A percentile compares a stretch with the other conserved stretches of the same genome.
Conservation (phyloP, 352 stramenopile genomes). For the Phytophthora meadii region DNA sequence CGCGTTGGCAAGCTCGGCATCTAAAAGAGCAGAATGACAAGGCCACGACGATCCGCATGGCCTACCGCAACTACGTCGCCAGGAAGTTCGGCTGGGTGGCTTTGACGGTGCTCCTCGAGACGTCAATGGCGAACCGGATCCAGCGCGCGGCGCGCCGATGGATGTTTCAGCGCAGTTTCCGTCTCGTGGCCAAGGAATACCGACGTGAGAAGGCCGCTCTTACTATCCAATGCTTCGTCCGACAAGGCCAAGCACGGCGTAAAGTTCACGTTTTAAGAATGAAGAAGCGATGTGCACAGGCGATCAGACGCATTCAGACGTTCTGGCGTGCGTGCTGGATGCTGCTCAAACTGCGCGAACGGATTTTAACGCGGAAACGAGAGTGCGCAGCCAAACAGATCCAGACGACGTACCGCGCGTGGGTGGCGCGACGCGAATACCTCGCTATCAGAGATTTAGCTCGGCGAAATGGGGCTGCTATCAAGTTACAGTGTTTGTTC, state of each 20-base stretch:
- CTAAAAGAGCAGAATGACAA: constrained; percentile 26
- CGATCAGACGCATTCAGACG: constrained; percentile 38
- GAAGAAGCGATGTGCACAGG: constrained; percentile 20
- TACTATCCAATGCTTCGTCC: constrained; percentile 39
- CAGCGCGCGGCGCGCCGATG: constrained; percentile 37
- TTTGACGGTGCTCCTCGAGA: constrained; percentile 44
- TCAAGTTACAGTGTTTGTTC: constrained; percentile 56
- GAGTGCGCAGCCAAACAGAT: constrained; percentile 26
- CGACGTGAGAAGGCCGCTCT: constrained; percentile 30
- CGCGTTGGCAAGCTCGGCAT: constrained; percentile 38
- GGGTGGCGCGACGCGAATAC: constrained; percentile 30
- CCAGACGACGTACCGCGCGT: constrained; percentile 32
- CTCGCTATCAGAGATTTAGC: constrained; percentile 31
- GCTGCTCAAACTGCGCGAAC: constrained; percentile 22
- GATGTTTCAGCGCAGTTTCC: constrained; percentile 39
- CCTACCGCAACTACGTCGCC: constrained; percentile 66
- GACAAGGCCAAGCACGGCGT: constrained; percentile 24
- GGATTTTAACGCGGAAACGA: constrained; percentile 13
- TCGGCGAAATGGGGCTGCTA: constrained; percentile 44
- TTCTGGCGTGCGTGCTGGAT: constrained; percentile 43
- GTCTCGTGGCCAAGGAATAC: constrained; percentile 10
- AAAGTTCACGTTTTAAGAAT: constrained; percentile 18
- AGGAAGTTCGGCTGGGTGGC: constrained; percentile 75
- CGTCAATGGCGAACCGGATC: constrained; percentile 47
- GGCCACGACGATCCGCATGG: constrained; percentile 45